phyloP scores from a whole-genome alignment of 1,284 basidiomycete genomes.

The Heliocybe sulcata region DNA sequence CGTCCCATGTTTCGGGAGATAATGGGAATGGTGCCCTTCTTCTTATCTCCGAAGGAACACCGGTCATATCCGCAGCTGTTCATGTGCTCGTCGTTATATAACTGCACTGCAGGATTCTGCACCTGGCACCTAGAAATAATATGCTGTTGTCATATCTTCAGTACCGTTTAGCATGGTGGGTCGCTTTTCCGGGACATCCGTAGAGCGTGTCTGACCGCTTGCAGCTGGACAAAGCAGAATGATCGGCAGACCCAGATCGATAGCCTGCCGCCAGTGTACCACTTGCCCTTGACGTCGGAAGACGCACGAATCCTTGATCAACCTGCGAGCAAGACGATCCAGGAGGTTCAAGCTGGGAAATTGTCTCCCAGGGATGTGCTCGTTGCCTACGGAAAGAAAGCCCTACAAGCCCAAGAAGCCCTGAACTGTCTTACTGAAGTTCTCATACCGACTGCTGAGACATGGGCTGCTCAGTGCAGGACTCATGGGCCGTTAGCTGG shows the following conservation, averaged over 20 bases:
- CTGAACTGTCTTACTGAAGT: conserved; percentile 59
- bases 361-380: conserved; percentile 35
- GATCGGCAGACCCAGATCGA: conserved; percentile 37
- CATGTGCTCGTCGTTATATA: neutral
- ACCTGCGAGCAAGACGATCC: conserved; percentile 31
- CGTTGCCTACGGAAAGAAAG: conserved; percentile 41
- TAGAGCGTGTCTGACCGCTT: neutral
- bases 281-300: conserved; percentile 25
- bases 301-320: conserved; percentile 34
- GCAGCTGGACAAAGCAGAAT: conserved; percentile 31
- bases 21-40: neutral
- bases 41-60: neutral
- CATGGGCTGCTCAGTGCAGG: conserved; percentile 29
- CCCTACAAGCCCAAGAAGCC: conserved; percentile 40
- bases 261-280: conserved; percentile 30
- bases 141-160: conserved; percentile 1
- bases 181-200: neutral
- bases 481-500: conserved; percentile 38
- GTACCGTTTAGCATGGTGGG: neutral
- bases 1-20: neutral
- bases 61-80: neutral
- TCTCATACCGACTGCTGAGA: conserved; percentile 36
- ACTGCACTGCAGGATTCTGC: neutral
- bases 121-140: neutral
- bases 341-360: conserved; percentile 30